Percentiles rank a stretch among this genome's conserved stretches.
Conservation (phyloP, 306 rosid genomes). For the Hippophae rhamnoides region DNA sequence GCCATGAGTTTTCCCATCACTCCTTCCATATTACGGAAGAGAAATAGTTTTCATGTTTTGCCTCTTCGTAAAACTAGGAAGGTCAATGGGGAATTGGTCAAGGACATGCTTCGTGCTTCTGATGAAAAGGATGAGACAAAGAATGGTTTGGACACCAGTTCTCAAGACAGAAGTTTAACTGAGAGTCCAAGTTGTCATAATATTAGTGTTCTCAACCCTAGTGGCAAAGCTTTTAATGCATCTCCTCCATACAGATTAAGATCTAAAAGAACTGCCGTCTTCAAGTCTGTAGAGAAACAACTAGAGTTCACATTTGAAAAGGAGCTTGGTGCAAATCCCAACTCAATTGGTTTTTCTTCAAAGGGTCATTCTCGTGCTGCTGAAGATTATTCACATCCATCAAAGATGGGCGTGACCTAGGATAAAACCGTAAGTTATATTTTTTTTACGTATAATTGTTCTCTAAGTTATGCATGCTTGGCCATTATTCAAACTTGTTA, state of each 20-base stretch:
- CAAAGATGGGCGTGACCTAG: constrained; percentile 50
- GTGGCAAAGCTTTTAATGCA: constrained; percentile 60
- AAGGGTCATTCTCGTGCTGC: constrained; percentile 27
- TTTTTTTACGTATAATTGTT: background rate
- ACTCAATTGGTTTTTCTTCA: constrained; percentile 28
- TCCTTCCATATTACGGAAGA: constrained; percentile 85
- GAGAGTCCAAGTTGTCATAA: constrained; percentile 43
- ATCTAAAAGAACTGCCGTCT: constrained; percentile 63
- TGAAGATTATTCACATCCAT: constrained; percentile 41
- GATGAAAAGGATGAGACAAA: constrained; percentile 27
- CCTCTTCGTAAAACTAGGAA: constrained; percentile 32
- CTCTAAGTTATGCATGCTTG: no score
- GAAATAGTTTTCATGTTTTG: constrained; percentile 39
- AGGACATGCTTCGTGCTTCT: constrained; percentile 23
- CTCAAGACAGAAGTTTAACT: constrained; percentile 30
- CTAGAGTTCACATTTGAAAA: constrained; percentile 66
- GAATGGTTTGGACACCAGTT: constrained; percentile 26
- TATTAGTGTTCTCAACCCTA: constrained; percentile 26
- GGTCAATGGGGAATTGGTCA: constrained; percentile 24
- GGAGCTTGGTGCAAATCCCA: constrained; percentile 39
- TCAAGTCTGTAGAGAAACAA: constrained; percentile 90
- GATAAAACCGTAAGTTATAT: constrained; percentile 34
- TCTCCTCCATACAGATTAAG: constrained; percentile 93
- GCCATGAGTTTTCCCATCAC: constrained; percentile 80
- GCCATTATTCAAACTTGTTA: no score